Evolutionary conservation across 495 filamentous ascomycete species (phyloP), one percentile per base, ranked within the genome.

Genomic region (Hypoxylon fragiforme): DNA sequence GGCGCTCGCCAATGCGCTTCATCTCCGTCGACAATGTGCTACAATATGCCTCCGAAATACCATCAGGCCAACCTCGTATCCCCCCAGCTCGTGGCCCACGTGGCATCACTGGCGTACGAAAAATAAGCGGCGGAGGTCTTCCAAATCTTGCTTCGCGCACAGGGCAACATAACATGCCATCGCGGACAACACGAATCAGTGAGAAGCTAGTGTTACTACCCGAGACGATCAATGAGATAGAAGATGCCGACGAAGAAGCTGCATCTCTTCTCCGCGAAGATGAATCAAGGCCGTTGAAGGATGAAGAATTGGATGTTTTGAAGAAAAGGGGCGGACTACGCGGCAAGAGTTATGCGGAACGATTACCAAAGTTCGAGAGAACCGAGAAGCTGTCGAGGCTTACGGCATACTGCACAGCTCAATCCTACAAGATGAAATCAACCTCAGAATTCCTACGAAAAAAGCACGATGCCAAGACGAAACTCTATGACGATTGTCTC

Each of bases 401-500:
- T 19, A 97, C 94, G 49, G 94, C 94, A 1, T 99, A 97, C 70
- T 97, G 92, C 69, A 97, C 92, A 0, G 95, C 95, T 3, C 90
- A 97, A 72, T 87, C 87, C 8, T 97, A 88, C 70, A 92, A 90
- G 73, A 85, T 95, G 76, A 86, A 87, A 61, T 81, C 85, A 19
- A 87, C 90, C 32, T 90, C 90, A 14, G 81, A 88, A 37, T 99
- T 99, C 73, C 79, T 96, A 28, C 89, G 87, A 66, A 89, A 86
- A 37, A 83, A 83, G 64, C 94, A 99, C 78, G 86, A 86, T n/a
- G 95, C 91, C 0, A 83, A 89, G 73, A 95, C 92, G 32, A 99
- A 99, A 70, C 79, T 97, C n/a, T 99, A 99, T 69, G 95, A 97
- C 70, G 95, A 99, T 66, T 97, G 95, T 65, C 77, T 99, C 14